A percentile compares a stretch with the other conserved stretches of the same genome.
These are phyloP conservation scores for Cicer arietinum DNA, from an alignment of 306 rosid genomes.

Conservation along the genomic window DNA sequence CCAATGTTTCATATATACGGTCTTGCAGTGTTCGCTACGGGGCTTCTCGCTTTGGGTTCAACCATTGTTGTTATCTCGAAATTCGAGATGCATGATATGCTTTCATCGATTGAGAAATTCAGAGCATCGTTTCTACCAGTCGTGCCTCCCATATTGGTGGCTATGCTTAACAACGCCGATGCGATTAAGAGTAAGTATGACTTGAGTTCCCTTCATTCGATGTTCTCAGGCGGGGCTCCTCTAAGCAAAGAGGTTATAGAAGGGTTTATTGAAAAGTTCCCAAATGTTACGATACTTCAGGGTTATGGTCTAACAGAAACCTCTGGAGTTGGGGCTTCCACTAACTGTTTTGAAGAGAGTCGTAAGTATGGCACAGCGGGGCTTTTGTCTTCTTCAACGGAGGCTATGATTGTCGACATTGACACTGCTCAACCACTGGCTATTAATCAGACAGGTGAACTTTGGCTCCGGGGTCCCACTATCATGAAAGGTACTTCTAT, in stretches of 20 bases:
- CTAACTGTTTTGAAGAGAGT: constrained; percentile 83
- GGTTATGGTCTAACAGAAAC: constrained; percentile 93
- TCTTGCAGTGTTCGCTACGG: constrained; percentile 66
- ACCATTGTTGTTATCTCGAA: constrained; percentile 74
- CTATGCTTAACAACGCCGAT: constrained; percentile 68
- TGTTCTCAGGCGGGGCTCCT: constrained; percentile 85
- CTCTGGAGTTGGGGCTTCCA: constrained; percentile 79
- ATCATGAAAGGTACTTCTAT: constrained; percentile 67
- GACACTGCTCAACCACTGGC: constrained; percentile 53
- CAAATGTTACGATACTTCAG: constrained; percentile 65
- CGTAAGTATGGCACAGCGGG: constrained; percentile 91
- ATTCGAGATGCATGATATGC: constrained; percentile 84
- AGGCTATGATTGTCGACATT: constrained; percentile 77
- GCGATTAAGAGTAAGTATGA: constrained; percentile 68
- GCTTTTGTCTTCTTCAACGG: constrained; percentile 60
- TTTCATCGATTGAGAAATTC: constrained; percentile 59
- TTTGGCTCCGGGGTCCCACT: constrained; percentile 87
- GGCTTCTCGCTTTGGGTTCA: constrained; percentile 68
- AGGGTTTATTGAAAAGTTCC: constrained; percentile 74
- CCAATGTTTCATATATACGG: constrained; percentile 98
- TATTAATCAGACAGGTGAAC: constrained; percentile 78
- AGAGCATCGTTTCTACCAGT: constrained; percentile 69
- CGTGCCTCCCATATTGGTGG: constrained; percentile 87
- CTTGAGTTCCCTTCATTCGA: constrained; percentile 62
- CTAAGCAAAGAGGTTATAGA: constrained; percentile 83